Evolutionary conservation across 768 basidiomycete species (phyloP).

Genomic region (Pulveroboletus frians): DNA sequence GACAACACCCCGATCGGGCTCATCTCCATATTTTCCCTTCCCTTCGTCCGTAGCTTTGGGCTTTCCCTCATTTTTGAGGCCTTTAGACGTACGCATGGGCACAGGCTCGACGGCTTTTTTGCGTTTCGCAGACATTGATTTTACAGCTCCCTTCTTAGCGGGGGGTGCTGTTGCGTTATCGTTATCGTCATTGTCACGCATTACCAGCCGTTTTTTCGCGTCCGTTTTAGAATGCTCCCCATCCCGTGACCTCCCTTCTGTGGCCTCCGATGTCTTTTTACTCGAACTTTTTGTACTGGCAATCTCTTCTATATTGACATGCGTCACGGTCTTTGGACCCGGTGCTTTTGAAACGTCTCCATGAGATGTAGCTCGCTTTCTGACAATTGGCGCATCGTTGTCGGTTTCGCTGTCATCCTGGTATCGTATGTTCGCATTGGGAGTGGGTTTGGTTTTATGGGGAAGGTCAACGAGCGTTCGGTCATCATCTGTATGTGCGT

Average conservation of each 20-base stretch:
- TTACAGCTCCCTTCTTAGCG: slow-evolving; percentile 13
- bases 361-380: neutral
- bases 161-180: neutral
- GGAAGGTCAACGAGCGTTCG: slow-evolving; percentile 23
- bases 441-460: slow-evolving; percentile 5
- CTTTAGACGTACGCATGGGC: neutral
- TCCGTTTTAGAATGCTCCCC: neutral
- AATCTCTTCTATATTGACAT: neutral
- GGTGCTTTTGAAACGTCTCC: neutral
- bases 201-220: slow-evolving; percentile 3
- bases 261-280: neutral
- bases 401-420: slow-evolving; percentile 2
- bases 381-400: neutral
- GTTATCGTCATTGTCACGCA: slow-evolving; percentile 4
- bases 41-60: neutral
- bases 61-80: neutral
- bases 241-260: neutral
- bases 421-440: neutral
- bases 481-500: slow-evolving; percentile 24
- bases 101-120: neutral
- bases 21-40: neutral
- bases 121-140: neutral
- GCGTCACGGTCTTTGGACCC: neutral
- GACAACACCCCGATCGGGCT: neutral
- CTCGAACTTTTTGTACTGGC: neutral